These are phyloP conservation scores for Blastocystis sp. DNA, from an alignment of 352 stramenopile genomes.

Conservation along the genomic window DNA sequence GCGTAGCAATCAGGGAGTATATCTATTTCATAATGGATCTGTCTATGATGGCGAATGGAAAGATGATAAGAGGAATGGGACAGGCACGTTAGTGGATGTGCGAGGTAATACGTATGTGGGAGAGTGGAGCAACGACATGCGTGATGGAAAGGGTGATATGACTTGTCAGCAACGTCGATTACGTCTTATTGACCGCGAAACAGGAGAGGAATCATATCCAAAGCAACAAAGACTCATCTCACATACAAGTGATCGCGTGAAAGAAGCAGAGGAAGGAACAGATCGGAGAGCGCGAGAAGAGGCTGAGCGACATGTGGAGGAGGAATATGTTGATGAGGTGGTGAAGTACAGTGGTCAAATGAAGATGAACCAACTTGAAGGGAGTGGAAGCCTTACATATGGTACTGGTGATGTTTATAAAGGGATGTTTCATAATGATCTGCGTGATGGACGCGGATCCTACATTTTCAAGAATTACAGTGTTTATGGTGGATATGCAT, in stretches of 20 bases:
- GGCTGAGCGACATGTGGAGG: neutral
- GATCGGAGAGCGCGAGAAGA: neutral
- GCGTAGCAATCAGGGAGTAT: slow-evolving; percentile 5
- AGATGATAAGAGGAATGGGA: slow-evolving; percentile 29
- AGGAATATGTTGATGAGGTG: slow-evolving; percentile 39
- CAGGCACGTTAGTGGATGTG: neutral
- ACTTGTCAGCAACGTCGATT: slow-evolving; percentile 14
- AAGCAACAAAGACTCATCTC: slow-evolving; percentile 48
- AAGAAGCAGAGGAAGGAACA: slow-evolving; percentile 15
- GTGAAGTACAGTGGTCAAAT: slow-evolving; percentile 22
- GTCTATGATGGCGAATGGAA: slow-evolving; percentile 65
- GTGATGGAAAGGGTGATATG: slow-evolving; percentile 10
- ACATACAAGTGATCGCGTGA: slow-evolving; percentile 31
- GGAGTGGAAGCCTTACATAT: neutral
- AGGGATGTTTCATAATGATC: slow-evolving; percentile 34
- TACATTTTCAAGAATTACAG: slow-evolving; percentile 56
- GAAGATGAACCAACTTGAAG: neutral
- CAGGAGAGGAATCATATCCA: slow-evolving; percentile 26
- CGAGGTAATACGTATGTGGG: slow-evolving; percentile 50
- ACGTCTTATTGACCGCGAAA: slow-evolving; percentile 15
- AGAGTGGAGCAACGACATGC: slow-evolving; percentile 46
- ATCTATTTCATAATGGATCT: slow-evolving; percentile 43
- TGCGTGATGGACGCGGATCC: slow-evolving; percentile 8
- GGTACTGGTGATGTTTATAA: slow-evolving; percentile 18
- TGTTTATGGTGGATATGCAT: neutral